phyloP scores from a whole-genome alignment of 805 yeast genomes.

The Wickerhamomyces kurtzmanii region DNA sequence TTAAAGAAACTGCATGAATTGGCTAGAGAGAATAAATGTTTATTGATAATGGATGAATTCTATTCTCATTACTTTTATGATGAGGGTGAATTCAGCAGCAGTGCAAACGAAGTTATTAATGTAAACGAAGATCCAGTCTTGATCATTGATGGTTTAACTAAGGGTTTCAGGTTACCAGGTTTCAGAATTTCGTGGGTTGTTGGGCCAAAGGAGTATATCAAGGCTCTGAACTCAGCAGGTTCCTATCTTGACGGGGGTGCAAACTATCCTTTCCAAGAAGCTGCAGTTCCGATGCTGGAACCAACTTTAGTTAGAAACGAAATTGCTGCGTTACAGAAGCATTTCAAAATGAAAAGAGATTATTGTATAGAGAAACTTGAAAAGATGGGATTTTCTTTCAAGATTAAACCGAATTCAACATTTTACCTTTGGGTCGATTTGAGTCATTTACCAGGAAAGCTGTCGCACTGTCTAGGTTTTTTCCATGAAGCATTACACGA shows the following conservation, averaged over 20 bases:
- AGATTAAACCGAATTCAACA: slow-evolving; percentile 44
- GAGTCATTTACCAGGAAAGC: slow-evolving; percentile 43
- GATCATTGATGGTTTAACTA: slow-evolving; percentile 50
- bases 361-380: slow-evolving; percentile 37
- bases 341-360: slow-evolving; percentile 48
- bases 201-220: slow-evolving; percentile 52
- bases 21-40: slow-evolving; percentile 39
- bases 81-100: slow-evolving; percentile 41
- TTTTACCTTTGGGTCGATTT: slow-evolving; percentile 53
- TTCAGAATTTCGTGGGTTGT: slow-evolving; percentile 58
- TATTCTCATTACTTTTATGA: slow-evolving; percentile 48
- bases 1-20: slow-evolving; percentile 37
- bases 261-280: slow-evolving; percentile 52
- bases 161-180: slow-evolving; percentile 53
- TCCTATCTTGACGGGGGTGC: slow-evolving; percentile 54
- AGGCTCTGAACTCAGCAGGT: slow-evolving; percentile 47
- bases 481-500: slow-evolving; percentile 56
- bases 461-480: slow-evolving; percentile 48
- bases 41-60: slow-evolving; percentile 56
- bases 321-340: slow-evolving; percentile 47
- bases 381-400: slow-evolving; percentile 44
- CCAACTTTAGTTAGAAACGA: slow-evolving; percentile 40
- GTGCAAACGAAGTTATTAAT: slow-evolving; percentile 41
- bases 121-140: slow-evolving; percentile 50
- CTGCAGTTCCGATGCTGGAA: slow-evolving; percentile 43